Percentiles rank a stretch among this genome's conserved stretches.
Conservation (phyloP, 228 moss, liverwort and hornwort species). For the Sphagnum magellanicum region DNA sequence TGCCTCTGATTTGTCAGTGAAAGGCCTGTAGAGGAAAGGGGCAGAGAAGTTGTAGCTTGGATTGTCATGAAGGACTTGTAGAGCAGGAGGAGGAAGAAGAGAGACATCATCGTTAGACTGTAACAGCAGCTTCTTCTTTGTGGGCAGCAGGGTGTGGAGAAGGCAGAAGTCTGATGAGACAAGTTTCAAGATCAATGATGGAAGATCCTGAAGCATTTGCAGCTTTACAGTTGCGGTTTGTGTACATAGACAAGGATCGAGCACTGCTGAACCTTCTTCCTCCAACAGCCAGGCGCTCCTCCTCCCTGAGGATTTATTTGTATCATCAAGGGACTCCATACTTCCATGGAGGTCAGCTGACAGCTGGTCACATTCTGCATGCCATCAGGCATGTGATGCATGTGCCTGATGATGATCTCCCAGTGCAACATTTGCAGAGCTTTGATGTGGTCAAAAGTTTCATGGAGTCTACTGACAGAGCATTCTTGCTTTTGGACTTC, state of each 20-base stretch:
- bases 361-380: slow-evolving; percentile 16
- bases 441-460: slow-evolving; percentile 8
- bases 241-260: slow-evolving; percentile 20
- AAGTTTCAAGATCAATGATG: slow-evolving; percentile 16
- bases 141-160: slow-evolving; percentile 32
- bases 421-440: slow-evolving; percentile 10
- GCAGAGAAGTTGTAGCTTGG: background rate
- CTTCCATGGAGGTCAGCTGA: slow-evolving; percentile 18
- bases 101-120: background rate
- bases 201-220: slow-evolving; percentile 11
- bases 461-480: slow-evolving; percentile 18
- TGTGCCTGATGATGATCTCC: slow-evolving; percentile 5
- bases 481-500: slow-evolving; percentile 17
- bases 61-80: background rate
- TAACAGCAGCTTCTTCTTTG: background rate
- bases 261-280: slow-evolving; percentile 7
- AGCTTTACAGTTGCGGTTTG: slow-evolving; percentile 16
- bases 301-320: slow-evolving; percentile 16
- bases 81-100: background rate
- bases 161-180: slow-evolving; percentile 31
- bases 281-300: background rate
- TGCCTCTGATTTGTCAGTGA: background rate
- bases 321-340: slow-evolving; percentile 24
- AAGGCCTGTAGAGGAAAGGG: background rate
- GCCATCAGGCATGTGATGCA: slow-evolving; percentile 21